Evolutionary conservation across 1,284 basidiomycete genomes (phyloP).

Genomic region (Leucoagaricus sp.): DNA sequence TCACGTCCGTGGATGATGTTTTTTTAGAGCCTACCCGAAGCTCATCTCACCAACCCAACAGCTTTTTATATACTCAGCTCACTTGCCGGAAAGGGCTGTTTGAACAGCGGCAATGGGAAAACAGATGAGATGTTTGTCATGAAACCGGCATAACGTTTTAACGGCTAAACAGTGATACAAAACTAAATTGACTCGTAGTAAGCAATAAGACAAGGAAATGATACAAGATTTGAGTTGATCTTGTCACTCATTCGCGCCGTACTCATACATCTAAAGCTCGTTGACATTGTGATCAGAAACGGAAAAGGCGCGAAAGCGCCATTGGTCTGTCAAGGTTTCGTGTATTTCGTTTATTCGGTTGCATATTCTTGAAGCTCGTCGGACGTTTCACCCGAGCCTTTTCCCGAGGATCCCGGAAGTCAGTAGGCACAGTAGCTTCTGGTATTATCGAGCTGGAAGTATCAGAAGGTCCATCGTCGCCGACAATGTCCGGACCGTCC

Average conservation of each 20-base stretch:
- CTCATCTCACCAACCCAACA: no score
- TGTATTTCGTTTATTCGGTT: slow-evolving; percentile 11
- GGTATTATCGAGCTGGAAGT: not conserved
- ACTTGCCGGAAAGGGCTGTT: no score
- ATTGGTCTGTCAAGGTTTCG: not conserved
- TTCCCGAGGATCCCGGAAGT: slow-evolving; percentile 27
- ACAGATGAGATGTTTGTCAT: no score
- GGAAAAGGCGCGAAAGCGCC: slow-evolving; percentile 8
- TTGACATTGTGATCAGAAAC: not conserved
- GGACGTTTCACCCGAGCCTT: slow-evolving; percentile 28
- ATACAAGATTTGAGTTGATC: not conserved
- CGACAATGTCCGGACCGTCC: slow-evolving; percentile 11
- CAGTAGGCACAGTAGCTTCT: slow-evolving; percentile 1
- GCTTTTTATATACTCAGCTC: no score
- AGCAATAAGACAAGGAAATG: not conserved
- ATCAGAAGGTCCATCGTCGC: not conserved
- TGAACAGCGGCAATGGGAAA: no score
- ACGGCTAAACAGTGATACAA: not conserved
- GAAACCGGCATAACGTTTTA: not conserved
- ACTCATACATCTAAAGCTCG: not conserved
- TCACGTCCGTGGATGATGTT: not conserved
- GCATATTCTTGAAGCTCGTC: slow-evolving; percentile 17
- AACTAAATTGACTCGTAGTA: not conserved
- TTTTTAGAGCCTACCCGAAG: no score
- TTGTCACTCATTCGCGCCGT: no score